A percentile compares a stretch with the other conserved stretches of the same genome.
phyloP scores from a whole-genome alignment of 768 basidiomycete genomes.

The Rickenella mellea region DNA sequence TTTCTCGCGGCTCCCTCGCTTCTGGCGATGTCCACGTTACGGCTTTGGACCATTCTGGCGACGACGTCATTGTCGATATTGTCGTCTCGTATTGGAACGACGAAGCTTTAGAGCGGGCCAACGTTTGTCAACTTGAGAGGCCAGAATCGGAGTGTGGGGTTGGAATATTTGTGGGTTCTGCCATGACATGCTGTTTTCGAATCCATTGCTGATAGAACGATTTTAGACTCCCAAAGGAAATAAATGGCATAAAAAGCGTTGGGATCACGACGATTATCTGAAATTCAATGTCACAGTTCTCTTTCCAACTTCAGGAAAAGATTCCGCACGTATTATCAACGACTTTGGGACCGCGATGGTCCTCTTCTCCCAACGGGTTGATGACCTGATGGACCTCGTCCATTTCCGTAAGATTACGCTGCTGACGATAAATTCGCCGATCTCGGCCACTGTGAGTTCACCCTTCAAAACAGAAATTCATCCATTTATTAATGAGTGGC shows the following conservation, averaged over 20 bases:
- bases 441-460: too few relatives aligned
- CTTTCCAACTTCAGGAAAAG: constrained; percentile 22
- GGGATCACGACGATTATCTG: constrained; percentile 11
- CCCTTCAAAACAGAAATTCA: too few relatives aligned
- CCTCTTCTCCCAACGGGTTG: constrained; percentile 28
- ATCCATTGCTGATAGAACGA: too few relatives aligned
- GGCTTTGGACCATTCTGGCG: not conserved
- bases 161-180: constrained; percentile 17
- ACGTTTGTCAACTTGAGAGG: constrained; percentile 14
- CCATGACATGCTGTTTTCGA: not conserved
- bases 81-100: constrained; percentile 8
- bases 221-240: too few relatives aligned
- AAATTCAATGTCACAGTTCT: constrained; percentile 26
- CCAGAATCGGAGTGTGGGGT: constrained; percentile 13
- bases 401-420: too few relatives aligned
- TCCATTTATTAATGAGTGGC: too few relatives aligned
- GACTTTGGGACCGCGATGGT: constrained; percentile 32
- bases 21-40: not conserved
- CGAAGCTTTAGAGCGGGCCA: constrained; percentile 6
- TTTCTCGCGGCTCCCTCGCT: constrained; percentile 16
- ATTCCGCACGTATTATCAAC: constrained; percentile 24
- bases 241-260: constrained; percentile 2
- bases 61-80: constrained; percentile 14
- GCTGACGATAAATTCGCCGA: too few relatives aligned
- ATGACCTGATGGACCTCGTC: too few relatives aligned